phyloP scores from a whole-genome alignment of 768 basidiomycete genomes.

The Tephrocybe sp. region DNA sequence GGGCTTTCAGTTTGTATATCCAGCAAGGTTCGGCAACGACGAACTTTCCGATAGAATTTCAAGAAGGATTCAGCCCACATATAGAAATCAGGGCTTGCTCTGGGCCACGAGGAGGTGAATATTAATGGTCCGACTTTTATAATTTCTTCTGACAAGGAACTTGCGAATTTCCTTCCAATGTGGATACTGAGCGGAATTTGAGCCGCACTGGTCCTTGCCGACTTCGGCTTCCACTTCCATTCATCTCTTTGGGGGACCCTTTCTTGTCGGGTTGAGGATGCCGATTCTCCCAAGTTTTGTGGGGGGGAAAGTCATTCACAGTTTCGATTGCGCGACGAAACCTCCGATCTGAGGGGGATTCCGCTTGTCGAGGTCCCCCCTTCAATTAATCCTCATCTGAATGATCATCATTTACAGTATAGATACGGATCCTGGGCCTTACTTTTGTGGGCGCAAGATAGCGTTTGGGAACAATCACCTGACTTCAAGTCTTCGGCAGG shows the following conservation, averaged over 20 bases:
- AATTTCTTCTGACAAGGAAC: not conserved
- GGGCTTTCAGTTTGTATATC: too few relatives aligned
- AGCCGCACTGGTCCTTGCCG: not conserved
- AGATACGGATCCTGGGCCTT: not conserved
- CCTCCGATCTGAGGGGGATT: too few relatives aligned
- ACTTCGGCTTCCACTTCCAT: not conserved
- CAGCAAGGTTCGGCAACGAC: too few relatives aligned
- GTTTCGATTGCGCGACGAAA: too few relatives aligned
- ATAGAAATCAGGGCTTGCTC: not conserved
- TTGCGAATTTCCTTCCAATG: not conserved
- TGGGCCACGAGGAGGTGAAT: not conserved
- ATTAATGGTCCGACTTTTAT: too few relatives aligned
- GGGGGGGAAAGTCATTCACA: too few relatives aligned
- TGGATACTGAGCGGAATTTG: conserved; percentile 3
- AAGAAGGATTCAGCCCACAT: not conserved
- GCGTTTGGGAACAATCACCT: conserved; percentile 1
- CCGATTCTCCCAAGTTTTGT: too few relatives aligned
- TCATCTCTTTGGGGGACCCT: not conserved
- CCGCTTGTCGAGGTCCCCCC: not conserved
- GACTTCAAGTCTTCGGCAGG: conserved; percentile 4
- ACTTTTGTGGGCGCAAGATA: not conserved
- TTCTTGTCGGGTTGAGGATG: not conserved
- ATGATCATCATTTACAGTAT: not conserved
- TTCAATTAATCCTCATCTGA: not conserved
- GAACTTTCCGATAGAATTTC: conserved; percentile 4